Conservation (phyloP, 305 asterid genomes). For the Fraxinus nigra region DNA sequence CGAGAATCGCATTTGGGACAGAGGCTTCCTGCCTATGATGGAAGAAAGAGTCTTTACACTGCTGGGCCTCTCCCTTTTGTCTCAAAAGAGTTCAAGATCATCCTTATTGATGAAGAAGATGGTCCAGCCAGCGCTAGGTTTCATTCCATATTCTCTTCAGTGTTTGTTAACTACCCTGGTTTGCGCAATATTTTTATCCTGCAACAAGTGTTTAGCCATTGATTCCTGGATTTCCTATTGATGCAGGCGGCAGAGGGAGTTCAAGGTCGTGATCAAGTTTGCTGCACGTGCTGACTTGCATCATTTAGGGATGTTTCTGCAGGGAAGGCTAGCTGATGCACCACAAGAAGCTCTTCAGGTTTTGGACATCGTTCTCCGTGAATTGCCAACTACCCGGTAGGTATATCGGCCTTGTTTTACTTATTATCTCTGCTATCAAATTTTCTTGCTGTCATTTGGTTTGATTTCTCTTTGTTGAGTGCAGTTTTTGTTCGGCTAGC, state of each 20-base stretch:
- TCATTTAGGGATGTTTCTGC: slow-evolving; percentile 82
- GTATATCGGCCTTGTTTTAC: background rate
- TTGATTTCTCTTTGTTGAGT: slow-evolving; percentile 16
- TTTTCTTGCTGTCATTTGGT: background rate
- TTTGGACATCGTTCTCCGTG: slow-evolving; percentile 90
- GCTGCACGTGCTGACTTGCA: slow-evolving; percentile 97
- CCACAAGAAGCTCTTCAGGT: slow-evolving; percentile 98
- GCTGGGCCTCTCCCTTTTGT: slow-evolving; percentile 93
- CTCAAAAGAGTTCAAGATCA: slow-evolving; percentile 66
- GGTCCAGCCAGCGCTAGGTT: slow-evolving; percentile 64
- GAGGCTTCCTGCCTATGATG: slow-evolving; percentile 93
- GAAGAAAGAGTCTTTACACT: slow-evolving; percentile 87
- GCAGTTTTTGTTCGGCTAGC: slow-evolving; percentile 72
- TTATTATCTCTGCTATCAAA: background rate
- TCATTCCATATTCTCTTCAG: background rate
- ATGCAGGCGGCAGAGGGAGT: slow-evolving; percentile 78
- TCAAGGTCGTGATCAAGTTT: slow-evolving; percentile 78
- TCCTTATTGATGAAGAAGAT: slow-evolving; percentile 75
- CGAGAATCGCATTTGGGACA: slow-evolving; percentile 75
- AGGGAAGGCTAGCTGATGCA: slow-evolving; percentile 92
- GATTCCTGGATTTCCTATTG: slow-evolving; percentile 8
- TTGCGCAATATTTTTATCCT: background rate
- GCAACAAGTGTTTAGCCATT: slow-evolving; percentile 2
- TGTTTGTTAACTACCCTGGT: background rate
- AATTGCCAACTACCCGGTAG: slow-evolving; percentile 76